Base-by-base conservation (phyloP, 192 early-diverging fungal species). In the Coemansia erecta region DNA sequence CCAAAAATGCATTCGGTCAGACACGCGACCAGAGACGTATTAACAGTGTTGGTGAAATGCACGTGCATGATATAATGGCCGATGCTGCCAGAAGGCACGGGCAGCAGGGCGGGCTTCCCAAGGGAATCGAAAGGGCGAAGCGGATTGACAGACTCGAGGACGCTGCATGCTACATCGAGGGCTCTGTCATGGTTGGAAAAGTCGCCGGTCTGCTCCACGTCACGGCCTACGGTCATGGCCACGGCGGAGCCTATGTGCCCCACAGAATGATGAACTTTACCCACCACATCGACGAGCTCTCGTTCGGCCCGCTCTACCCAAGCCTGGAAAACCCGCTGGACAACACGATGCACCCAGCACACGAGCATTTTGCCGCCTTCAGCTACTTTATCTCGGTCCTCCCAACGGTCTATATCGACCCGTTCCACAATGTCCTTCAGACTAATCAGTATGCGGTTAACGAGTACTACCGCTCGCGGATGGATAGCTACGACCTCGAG, bases 371-470 rank as follows among this genome's bases (percentile, higher is more conserved):
- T 48, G 86, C 88, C 31, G 84, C 83, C 26, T 94, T 95, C 63
- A 87, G 89, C 52, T 98, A 98, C 77, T 90, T 94, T 64, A 72
- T 97, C 24, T 87, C 90, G 4, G 84, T 97, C 5, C 90, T 97
- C 3, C 90, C 92, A 5, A 94, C 90, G 0, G 85, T 82, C 18
- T 92, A 87, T 54, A 81, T 91, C 19, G 90, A 89, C 74, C 72
- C 82, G 4, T 54, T 56, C 7, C 58, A 66, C 39, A 79, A 68
- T 33, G 56, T 77, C 2, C 58, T 98, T 26, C 41, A 86, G n/a
- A 95, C 95, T 21, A 94, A 92, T 73, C 95, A 98, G 70, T 98
- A 95, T 70, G 90, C 94, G 11, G 93, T 95, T 2, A 96, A 90
- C 23, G 92, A 96, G 63, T 84, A 78, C 33, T 85, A 85, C 60